These are phyloP conservation scores for Amylostereum chailletii DNA, from an alignment of 1,284 basidiomycete genomes.

Conservation along the genomic window DNA sequence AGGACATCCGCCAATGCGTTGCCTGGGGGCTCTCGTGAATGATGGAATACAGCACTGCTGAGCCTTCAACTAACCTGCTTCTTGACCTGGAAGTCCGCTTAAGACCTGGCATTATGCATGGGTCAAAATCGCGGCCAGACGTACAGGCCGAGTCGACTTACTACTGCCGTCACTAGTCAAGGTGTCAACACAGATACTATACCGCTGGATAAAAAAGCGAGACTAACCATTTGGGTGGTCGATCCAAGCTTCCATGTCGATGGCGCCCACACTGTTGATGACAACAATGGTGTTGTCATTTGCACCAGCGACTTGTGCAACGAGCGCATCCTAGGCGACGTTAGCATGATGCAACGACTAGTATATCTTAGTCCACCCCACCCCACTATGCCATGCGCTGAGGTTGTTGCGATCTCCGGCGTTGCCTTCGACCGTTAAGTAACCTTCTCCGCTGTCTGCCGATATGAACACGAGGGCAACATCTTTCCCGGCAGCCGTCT, in stretches of 20 bases:
- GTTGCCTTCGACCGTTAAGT: slow-evolving; percentile 47
- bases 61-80: slow-evolving; percentile 34
- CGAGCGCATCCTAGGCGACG: slow-evolving; percentile 23
- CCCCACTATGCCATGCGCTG: slow-evolving; percentile 60
- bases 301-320: slow-evolving; percentile 21
- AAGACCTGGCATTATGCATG: slow-evolving; percentile 15
- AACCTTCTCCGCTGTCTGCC: slow-evolving; percentile 41
- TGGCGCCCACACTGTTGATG: slow-evolving; percentile 40
- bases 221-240: slow-evolving; percentile 30
- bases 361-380: slow-evolving; percentile 19
- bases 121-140: no score
- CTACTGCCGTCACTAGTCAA: no score
- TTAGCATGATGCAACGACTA: slow-evolving; percentile 28
- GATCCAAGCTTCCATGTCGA: slow-evolving; percentile 40
- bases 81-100: slow-evolving; percentile 35
- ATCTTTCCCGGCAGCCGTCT: slow-evolving; percentile 22
- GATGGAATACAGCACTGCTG: slow-evolving; percentile 3
- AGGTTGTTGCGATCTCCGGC: slow-evolving; percentile 62
- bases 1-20: slow-evolving; percentile 33
- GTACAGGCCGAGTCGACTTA: no score
- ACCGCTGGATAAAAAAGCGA: neutral
- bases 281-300: slow-evolving; percentile 49
- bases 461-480: slow-evolving; percentile 53
- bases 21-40: neutral
- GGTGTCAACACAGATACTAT: slow-evolving; percentile 2